Conservation (phyloP, 495 filamentous ascomycete genomes). For the Annulohypoxylon nitens region DNA sequence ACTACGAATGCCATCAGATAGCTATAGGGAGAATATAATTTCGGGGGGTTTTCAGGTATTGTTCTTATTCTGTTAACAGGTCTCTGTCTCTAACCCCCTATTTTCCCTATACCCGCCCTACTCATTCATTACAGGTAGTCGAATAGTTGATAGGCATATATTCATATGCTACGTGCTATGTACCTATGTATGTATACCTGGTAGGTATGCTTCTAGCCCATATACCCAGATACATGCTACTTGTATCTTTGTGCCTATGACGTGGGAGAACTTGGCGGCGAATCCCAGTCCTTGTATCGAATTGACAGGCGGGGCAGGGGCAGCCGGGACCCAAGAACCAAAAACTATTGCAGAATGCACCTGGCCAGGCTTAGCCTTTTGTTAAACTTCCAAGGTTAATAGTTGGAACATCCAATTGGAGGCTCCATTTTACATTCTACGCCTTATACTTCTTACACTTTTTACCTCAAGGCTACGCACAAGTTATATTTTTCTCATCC, state of each 20-base stretch:
- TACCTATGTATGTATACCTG: background rate
- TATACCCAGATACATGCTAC: background rate
- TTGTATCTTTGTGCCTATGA: background rate
- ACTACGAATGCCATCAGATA: background rate
- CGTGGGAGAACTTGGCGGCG: background rate
- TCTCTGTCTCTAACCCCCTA: background rate
- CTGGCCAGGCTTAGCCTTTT: background rate
- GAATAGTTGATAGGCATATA: no score
- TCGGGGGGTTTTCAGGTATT: background rate
- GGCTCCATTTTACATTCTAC: no score
- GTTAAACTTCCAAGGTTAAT: background rate
- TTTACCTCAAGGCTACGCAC: background rate
- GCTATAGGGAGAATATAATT: background rate
- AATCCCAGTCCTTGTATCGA: background rate
- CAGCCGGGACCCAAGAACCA: no score
- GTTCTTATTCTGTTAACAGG: background rate
- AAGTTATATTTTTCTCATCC: no score
- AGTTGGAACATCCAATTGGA: background rate
- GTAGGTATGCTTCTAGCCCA: background rate
- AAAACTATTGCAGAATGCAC: no score
- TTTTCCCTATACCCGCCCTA: background rate
- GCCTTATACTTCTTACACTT: no score
- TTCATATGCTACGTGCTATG: no score
- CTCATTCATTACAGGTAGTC: background rate
- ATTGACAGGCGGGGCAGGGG: background rate